Conservation (phyloP, 345 rosid species). For the Chamaenerion angustifolium region DNA sequence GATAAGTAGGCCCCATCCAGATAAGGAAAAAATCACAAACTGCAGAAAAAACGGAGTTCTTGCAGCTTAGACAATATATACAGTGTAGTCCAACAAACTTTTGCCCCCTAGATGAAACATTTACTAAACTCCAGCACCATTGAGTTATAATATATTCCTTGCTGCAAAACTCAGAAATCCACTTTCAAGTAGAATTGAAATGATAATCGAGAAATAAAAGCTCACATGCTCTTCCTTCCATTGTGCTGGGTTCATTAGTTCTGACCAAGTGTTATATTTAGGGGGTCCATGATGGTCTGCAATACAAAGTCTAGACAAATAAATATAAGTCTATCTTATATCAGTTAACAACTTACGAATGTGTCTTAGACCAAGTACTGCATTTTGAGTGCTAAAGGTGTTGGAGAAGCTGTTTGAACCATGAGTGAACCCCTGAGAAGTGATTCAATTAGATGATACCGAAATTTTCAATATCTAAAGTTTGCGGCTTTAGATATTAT, state of each 20-base stretch:
- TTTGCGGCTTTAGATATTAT: too few species aligned
- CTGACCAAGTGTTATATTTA: slow-evolving; percentile 20
- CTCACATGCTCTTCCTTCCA: slow-evolving; percentile 43
- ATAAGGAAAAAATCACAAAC: slow-evolving; percentile 25
- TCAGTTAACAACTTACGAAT: background rate
- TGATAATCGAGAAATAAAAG: too few species aligned
- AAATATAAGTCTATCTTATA: background rate
- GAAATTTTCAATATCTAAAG: too few species aligned
- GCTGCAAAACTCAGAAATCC: too few species aligned
- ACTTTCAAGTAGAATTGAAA: too few species aligned
- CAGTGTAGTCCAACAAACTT: background rate
- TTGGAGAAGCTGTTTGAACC: too few species aligned
- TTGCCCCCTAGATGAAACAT: background rate
- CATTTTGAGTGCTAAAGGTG: too few species aligned
- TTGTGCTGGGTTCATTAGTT: slow-evolving; percentile 21
- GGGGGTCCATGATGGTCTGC: slow-evolving; percentile 26
- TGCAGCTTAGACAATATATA: slow-evolving; percentile 1
- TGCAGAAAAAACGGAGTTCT: slow-evolving; percentile 6
- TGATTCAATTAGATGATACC: too few species aligned
- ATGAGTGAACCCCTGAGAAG: too few species aligned
- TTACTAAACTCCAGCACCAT: too few species aligned
- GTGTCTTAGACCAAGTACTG: too few species aligned
- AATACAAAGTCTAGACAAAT: background rate
- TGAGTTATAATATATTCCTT: too few species aligned
- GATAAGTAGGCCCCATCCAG: slow-evolving; percentile 23